phyloP scores from a whole-genome alignment of 2,329 filamentous ascomycete species.

The Aureobasidium zeae region DNA sequence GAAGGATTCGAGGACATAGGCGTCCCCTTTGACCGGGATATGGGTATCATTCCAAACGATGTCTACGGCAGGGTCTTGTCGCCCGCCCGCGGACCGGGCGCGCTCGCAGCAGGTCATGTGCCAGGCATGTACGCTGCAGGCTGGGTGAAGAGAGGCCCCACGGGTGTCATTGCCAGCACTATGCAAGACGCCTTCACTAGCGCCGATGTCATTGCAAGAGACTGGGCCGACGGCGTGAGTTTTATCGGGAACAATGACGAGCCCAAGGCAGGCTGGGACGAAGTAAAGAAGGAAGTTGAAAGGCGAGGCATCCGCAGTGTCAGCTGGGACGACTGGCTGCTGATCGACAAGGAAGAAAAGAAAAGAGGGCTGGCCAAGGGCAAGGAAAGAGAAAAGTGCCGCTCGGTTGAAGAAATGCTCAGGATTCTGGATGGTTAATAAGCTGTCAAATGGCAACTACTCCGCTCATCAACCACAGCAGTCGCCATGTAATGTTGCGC shows the following conservation, averaged over 20 bases:
- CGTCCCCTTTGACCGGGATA: slow-evolving; percentile 65
- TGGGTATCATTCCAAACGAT: slow-evolving; percentile 77
- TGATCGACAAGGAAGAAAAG: slow-evolving; percentile 71
- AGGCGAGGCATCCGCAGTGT: slow-evolving; percentile 52
- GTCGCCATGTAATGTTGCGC: too few species aligned
- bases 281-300: slow-evolving; percentile 53
- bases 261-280: slow-evolving; percentile 61
- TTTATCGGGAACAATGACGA: slow-evolving; percentile 38
- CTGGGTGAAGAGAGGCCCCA: slow-evolving; percentile 93
- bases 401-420: slow-evolving; percentile 50
- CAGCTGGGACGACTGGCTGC: slow-evolving; percentile 77
- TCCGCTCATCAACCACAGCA: too few species aligned
- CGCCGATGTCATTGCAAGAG: slow-evolving; percentile 70
- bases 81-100: slow-evolving; percentile 31
- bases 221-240: slow-evolving; percentile 50
- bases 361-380: slow-evolving; percentile 55
- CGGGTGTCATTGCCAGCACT: slow-evolving; percentile 89
- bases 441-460: too few species aligned
- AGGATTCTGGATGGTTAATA: slow-evolving; percentile 32
- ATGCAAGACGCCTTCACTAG: slow-evolving; percentile 92
- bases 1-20: slow-evolving; percentile 63
- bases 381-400: slow-evolving; percentile 67
- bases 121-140: slow-evolving; percentile 85
- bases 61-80: slow-evolving; percentile 60
- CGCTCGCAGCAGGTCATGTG: slow-evolving; percentile 41